These are phyloP conservation scores for Kandelia obovata DNA, from an alignment of 345 rosid genomes.

Conservation along the genomic window DNA sequence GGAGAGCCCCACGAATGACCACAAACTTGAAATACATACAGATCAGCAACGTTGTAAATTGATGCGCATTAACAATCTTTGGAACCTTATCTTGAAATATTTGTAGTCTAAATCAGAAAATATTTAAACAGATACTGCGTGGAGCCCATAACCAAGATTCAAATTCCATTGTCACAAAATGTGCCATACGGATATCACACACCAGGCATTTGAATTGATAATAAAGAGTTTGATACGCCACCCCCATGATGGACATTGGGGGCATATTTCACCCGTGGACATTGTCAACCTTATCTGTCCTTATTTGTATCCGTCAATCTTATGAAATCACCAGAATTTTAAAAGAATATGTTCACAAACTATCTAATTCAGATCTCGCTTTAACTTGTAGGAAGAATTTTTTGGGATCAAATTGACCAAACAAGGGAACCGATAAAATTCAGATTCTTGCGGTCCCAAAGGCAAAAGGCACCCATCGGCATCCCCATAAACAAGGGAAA, in stretches of 20 bases:
- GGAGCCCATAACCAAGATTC: constrained; percentile 1
- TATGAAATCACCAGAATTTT: neutral
- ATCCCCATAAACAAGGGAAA: no score
- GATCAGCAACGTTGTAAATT: neutral
- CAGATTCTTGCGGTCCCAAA: no score
- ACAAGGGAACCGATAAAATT: no score
- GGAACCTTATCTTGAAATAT: neutral
- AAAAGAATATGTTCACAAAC: neutral
- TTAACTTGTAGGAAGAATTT: neutral
- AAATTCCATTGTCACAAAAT: neutral
- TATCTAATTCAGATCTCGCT: neutral
- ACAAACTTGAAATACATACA: neutral
- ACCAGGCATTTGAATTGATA: neutral
- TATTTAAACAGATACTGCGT: neutral
- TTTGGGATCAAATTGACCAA: neutral
- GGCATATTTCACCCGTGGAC: neutral
- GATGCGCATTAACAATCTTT: neutral
- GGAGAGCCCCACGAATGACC: constrained; percentile 1
- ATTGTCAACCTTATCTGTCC: neutral
- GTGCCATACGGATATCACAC: neutral
- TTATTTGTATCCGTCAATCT: neutral
- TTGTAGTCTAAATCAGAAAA: neutral
- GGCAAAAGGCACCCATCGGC: no score
- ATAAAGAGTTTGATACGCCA: constrained; percentile 10
- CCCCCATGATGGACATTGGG: neutral